Conservation (phyloP, 2,329 filamentous ascomycete species). For the Fusarium torulosum region DNA sequence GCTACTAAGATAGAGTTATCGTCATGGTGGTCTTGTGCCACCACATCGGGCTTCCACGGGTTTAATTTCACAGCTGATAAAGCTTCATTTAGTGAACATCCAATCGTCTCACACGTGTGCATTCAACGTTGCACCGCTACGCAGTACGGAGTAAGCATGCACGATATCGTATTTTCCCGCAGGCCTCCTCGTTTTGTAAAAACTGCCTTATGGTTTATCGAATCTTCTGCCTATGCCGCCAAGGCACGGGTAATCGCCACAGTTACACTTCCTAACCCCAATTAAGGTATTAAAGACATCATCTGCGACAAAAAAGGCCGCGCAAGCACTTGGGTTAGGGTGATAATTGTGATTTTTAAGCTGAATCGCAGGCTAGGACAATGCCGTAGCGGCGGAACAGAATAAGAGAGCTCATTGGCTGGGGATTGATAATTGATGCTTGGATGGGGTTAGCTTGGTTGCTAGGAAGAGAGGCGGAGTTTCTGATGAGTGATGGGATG, state of each 20-base stretch:
- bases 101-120: slow-evolving; percentile 10
- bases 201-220: neutral
- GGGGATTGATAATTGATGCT: slow-evolving; percentile 12
- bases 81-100: neutral
- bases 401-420: slow-evolving; percentile 1
- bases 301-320: slow-evolving; percentile 15
- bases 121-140: slow-evolving; percentile 5
- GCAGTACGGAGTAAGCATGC: neutral
- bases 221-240: neutral
- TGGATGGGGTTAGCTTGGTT: slow-evolving; percentile 11
- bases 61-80: slow-evolving; percentile 4
- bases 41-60: neutral
- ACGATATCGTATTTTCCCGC: slow-evolving; percentile 4
- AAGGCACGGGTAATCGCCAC: slow-evolving; percentile 9
- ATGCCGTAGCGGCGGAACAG: neutral
- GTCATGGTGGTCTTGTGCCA: neutral
- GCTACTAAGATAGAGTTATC: slow-evolving; percentile 12
- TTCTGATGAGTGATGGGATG: too few relatives aligned
- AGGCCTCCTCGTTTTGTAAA: slow-evolving; percentile 12
- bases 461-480: slow-evolving; percentile 20
- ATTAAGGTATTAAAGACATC: slow-evolving; percentile 33
- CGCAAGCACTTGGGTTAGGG: slow-evolving; percentile 17
- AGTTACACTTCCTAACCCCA: slow-evolving; percentile 15
- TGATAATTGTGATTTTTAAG: neutral
- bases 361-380: slow-evolving; percentile 21